Evolutionary conservation across 352 stramenopile genomes (phyloP).

Genomic region (Globisporangium nagaii): DNA sequence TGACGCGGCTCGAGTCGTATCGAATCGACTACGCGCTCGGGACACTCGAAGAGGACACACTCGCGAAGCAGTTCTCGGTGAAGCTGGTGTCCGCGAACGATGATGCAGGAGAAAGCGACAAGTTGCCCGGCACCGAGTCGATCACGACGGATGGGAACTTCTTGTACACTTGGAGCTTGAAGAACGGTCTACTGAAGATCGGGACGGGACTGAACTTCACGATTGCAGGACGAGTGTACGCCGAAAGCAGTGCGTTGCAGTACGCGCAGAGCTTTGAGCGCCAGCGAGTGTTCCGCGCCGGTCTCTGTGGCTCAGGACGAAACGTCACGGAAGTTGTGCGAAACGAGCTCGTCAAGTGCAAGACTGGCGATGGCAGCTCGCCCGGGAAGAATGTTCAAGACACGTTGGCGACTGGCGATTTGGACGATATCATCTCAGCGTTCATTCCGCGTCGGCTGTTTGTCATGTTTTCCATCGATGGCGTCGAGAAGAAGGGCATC

Average conservation of each 20-base stretch:
- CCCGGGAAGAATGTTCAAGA: constrained; percentile 4
- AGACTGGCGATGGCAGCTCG: background rate
- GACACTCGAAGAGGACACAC: constrained; percentile 29
- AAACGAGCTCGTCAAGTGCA: constrained; percentile 7
- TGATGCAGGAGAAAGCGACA: constrained; percentile 7
- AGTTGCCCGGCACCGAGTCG: constrained; percentile 12
- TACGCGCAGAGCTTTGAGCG: constrained; percentile 24
- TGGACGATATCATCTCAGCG: constrained; percentile 10
- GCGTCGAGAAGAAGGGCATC: constrained; percentile 13
- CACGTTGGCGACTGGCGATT: constrained; percentile 6
- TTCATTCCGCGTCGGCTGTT: constrained; percentile 18
- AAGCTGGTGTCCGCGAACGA: constrained; percentile 27
- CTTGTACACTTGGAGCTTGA: constrained; percentile 49
- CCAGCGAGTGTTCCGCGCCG: constrained; percentile 18
- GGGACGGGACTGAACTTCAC: constrained; percentile 70
- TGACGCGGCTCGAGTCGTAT: constrained; percentile 45
- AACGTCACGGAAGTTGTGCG: constrained; percentile 28
- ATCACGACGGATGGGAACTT: constrained; percentile 66
- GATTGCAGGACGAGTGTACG: constrained; percentile 65
- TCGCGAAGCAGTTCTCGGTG: constrained; percentile 43
- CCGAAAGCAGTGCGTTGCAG: constrained; percentile 15
- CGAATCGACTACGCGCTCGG: constrained; percentile 49
- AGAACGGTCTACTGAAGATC: constrained; percentile 47
- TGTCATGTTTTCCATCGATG: constrained; percentile 16
- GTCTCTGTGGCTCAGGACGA: constrained; percentile 35